Base-by-base conservation (phyloP, 805 yeast genomes). In the Myxozyma mucilagina region DNA sequence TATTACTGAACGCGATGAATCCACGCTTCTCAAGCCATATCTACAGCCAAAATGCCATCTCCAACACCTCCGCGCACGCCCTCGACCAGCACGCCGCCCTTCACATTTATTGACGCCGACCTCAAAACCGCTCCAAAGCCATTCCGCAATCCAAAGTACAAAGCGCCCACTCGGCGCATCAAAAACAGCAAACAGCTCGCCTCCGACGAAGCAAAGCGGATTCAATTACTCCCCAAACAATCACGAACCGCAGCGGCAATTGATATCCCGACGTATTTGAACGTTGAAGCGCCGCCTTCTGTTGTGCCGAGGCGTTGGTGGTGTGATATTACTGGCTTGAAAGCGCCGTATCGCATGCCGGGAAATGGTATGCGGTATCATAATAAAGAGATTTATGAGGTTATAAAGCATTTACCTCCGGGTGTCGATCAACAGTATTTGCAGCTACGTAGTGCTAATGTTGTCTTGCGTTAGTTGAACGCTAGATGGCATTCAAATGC, bases 401-500 rank as follows among this genome's bases (percentile, higher is more conserved):
- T 90, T 39, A 78, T 82, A 54, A 84, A 84, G 72, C 84, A 84
- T 64, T 84, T 93, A 85, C 87, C 91, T 1, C 89, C 96, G 2
- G 97, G 97, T 29, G 87, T 88, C 34, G 97, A 93, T 74, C 98
- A 93, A 75, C 96, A 91, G 73, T 93, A 91, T 72, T 78, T 93
- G 70, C 88, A 88, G 66, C 77, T 93, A 62, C 81, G 98, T 68
- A 90, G 89, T 56, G 98, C 97, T 43, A 89, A 93, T 72, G 90
- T 92, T 16, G 84, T 93, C 8, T 67, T 68, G 47, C 39, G 31
- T 4, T 38, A 42, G n/a, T n/a, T n/a, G n/a, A n/a, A n/a, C n/a
- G n/a, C n/a, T n/a, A n/a, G n/a, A n/a, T n/a, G n/a, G n/a, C n/a
- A n/a, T n/a, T n/a, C n/a, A n/a, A n/a, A n/a, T n/a, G n/a, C n/a